phyloP scores from a whole-genome alignment of 129 eudicot species.

The Rutidosis leptorrhynchoides region DNA sequence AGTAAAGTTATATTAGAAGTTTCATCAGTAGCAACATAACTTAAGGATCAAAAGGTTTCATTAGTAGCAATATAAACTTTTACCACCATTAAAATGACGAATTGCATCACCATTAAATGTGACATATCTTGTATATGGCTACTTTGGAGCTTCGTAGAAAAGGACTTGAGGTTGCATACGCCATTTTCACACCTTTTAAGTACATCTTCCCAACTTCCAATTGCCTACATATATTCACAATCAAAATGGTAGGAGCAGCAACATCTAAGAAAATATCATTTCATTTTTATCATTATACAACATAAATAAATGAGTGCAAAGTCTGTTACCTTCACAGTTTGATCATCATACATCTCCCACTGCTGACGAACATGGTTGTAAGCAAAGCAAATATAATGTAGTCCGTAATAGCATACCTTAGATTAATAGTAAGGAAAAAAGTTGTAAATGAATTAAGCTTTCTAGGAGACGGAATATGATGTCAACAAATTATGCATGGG shows the following conservation, averaged over 20 bases:
- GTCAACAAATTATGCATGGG: background rate
- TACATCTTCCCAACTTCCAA: conserved; percentile 93
- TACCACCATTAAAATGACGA: background rate
- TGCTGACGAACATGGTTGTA: conserved; percentile 57
- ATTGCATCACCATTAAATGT: conserved; percentile 22
- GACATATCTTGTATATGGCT: conserved; percentile 14
- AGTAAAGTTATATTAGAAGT: background rate
- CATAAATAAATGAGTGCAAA: background rate
- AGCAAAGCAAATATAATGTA: conserved; percentile 95
- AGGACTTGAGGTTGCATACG: conserved; percentile 98
- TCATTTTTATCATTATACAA: too few relatives aligned
- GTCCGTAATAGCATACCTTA: conserved; percentile 97
- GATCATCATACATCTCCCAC: conserved; percentile 98
- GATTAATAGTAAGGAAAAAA: conserved; percentile 8
- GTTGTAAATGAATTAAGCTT: background rate
- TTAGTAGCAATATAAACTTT: conserved; percentile 18
- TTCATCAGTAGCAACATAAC: too few relatives aligned
- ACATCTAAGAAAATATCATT: background rate
- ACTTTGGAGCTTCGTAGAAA: conserved; percentile 72
- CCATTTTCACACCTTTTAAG: conserved; percentile 71
- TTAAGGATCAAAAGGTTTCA: too few relatives aligned
- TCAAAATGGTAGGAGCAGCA: background rate
- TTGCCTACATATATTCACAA: conserved; percentile 41
- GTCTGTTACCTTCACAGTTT: conserved; percentile 71
- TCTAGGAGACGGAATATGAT: background rate